These are phyloP conservation scores for Trichaptum fuscoviolaceum DNA, from an alignment of 768 basidiomycete genomes.

Conservation along the genomic window DNA sequence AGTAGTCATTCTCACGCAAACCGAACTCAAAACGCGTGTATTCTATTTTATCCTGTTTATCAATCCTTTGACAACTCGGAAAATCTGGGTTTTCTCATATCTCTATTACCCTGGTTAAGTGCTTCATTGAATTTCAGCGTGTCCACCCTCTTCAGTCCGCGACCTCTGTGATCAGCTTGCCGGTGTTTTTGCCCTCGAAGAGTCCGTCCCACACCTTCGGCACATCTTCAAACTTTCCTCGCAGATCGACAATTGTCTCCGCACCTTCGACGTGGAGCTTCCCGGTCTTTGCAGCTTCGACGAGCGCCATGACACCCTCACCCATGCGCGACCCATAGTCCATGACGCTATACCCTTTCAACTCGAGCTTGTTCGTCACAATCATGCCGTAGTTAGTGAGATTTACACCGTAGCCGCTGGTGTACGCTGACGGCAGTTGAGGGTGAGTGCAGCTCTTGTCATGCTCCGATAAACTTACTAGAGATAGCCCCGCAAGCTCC, in stretches of 20 bases:
- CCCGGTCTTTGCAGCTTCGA: background rate
- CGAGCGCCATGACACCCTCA: background rate
- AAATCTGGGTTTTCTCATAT: background rate
- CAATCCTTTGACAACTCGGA: background rate
- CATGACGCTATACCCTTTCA: background rate
- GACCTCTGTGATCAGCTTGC: constrained; percentile 5
- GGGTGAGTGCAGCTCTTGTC: no score
- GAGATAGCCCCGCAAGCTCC: background rate
- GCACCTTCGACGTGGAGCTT: background rate
- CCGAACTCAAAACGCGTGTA: background rate
- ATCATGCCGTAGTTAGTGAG: background rate
- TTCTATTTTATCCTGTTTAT: background rate
- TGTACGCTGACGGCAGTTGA: background rate
- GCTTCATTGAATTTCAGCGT: background rate
- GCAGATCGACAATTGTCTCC: constrained; percentile 4
- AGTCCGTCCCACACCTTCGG: constrained; percentile 7
- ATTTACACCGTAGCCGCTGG: background rate
- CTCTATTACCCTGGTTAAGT: background rate
- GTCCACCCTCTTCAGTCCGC: background rate
- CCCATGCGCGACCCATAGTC: background rate
- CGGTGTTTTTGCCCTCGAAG: constrained; percentile 5
- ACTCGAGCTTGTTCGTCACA: background rate
- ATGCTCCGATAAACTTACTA: background rate
- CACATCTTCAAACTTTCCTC: constrained; percentile 7
- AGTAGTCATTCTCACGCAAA: background rate